Conservation (phyloP, 768 basidiomycete species). For the Suillus spraguei region DNA sequence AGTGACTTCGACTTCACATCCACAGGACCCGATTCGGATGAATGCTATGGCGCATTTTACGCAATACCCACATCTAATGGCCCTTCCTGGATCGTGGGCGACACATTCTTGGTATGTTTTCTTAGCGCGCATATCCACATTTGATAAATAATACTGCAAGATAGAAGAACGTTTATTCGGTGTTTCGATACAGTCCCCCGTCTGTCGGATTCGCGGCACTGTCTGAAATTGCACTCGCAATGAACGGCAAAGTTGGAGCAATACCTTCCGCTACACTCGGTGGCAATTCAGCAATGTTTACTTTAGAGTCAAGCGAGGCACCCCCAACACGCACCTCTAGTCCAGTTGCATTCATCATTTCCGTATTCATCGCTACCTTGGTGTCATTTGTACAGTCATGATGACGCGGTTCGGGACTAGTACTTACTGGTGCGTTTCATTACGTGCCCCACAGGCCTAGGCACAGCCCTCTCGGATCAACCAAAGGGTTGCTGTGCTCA, state of each 20-base stretch:
- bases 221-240: conserved; percentile 30
- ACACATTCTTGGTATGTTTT: conserved; percentile 69
- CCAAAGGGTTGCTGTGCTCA: background rate
- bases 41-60: conserved; percentile 89
- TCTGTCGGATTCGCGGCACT: conserved; percentile 53
- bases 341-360: conserved; percentile 12
- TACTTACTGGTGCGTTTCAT: background rate
- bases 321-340: conserved; percentile 9
- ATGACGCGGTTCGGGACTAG: background rate
- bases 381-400: conserved; percentile 2
- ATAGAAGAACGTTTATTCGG: conserved; percentile 59
- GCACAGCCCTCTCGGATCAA: background rate
- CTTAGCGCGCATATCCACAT: background rate
- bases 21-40: conserved; percentile 44
- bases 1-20: conserved; percentile 52
- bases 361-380: conserved; percentile 15
- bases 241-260: conserved; percentile 26
- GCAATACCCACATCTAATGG: conserved; percentile 53
- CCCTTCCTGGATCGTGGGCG: conserved; percentile 87
- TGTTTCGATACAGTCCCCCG: conserved; percentile 50
- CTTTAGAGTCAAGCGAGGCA: conserved; percentile 21
- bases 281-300: conserved; percentile 11
- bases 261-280: conserved; percentile 29
- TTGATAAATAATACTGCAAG: conserved; percentile 4
- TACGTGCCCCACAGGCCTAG: background rate